Conservation (phyloP, 2,329 filamentous ascomycete species). For the Lithohypha guttulata region DNA sequence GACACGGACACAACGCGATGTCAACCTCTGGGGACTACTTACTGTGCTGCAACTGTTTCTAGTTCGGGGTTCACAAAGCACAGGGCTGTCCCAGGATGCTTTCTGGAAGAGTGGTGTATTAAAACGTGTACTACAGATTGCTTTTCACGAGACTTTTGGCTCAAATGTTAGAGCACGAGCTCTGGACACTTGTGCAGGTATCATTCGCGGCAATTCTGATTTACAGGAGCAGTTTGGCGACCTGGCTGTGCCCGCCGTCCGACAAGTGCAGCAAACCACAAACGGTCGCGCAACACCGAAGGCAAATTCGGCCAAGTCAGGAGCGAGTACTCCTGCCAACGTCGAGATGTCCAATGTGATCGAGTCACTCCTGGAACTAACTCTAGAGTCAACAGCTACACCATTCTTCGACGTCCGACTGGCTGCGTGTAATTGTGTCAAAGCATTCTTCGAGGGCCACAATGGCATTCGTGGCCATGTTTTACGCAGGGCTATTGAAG, state of each 20-base stretch:
- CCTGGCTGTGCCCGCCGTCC: slow-evolving; percentile 53
- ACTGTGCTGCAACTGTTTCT: slow-evolving; percentile 81
- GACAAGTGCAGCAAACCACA: slow-evolving; percentile 17
- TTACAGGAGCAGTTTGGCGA: slow-evolving; percentile 87
- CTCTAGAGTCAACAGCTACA: slow-evolving; percentile 55
- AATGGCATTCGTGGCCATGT: slow-evolving; percentile 75
- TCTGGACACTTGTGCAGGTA: slow-evolving; percentile 71
- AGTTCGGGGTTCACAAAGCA: slow-evolving; percentile 66
- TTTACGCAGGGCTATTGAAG: slow-evolving; percentile 75
- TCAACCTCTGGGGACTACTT: slow-evolving; percentile 83
- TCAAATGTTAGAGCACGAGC: slow-evolving; percentile 76
- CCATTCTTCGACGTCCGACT: slow-evolving; percentile 69
- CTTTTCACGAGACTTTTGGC: slow-evolving; percentile 64
- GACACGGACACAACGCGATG: slow-evolving; percentile 67
- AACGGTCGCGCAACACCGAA: slow-evolving; percentile 27
- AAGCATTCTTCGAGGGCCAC: slow-evolving; percentile 82
- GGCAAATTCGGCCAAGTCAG: slow-evolving; percentile 4
- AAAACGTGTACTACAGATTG: slow-evolving; percentile 67
- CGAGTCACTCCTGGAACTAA: slow-evolving; percentile 77
- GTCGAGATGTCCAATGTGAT: slow-evolving; percentile 69
- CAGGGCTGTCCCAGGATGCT: slow-evolving; percentile 69
- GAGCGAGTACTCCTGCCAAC: slow-evolving; percentile 32
- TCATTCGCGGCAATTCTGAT: slow-evolving; percentile 68
- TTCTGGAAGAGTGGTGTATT: slow-evolving; percentile 78
- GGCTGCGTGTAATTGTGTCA: slow-evolving; percentile 79